Evolutionary conservation across 495 filamentous ascomycete species (phyloP), one percentile per base, ranked within the genome.

Genomic region (Aspergillus carlsbadensis): DNA sequence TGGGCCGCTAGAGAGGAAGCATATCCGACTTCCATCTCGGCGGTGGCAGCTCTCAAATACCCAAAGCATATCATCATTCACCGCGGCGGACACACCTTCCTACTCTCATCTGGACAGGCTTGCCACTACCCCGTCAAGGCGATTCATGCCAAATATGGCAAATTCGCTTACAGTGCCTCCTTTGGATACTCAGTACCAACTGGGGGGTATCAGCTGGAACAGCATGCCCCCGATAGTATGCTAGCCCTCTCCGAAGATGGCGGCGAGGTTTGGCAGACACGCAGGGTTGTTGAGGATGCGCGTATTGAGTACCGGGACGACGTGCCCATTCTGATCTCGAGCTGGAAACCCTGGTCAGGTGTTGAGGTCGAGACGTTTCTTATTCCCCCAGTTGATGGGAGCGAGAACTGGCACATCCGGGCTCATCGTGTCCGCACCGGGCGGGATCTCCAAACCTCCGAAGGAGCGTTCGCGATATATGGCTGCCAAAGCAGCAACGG

Each of bases 121-220:
- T 91, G 89, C 72, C 84, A 87, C 67, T 91, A 91, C 67, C 85
- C 88, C 0, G 81, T 91, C 70, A 87, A 85, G 66, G 88, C 85
- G 20, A 89, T 87, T 2, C 87, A 91, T 65, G 86, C 88, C 54
- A 92, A 92, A 62, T 92, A 92, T 69, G 89, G 89, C 17, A 80
- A 83, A 57, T 91, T 91, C 66, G 87, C 87, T 6, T 91, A 92
- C 67, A 85, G 81, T 47, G 83, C 83, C 47, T 79, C 85, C 0
- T 91, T 89, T 69, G 87, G 80, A 15, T 92, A 91, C 69, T 87
- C 84, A 3, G 87, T 91, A 13, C 86, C 88, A 0, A 88, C 87
- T 0, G 89, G 89, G 1, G 75, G 81, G n/a, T 88, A 88, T 72
- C 82, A 84, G 10, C 78, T 92, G 0, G 87, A 90, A 64, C 87